Evolutionary conservation across 2,329 filamentous ascomycete genomes (phyloP), one percentile per base, ranked within the genome.

Genomic region (Neonectria sp.): DNA sequence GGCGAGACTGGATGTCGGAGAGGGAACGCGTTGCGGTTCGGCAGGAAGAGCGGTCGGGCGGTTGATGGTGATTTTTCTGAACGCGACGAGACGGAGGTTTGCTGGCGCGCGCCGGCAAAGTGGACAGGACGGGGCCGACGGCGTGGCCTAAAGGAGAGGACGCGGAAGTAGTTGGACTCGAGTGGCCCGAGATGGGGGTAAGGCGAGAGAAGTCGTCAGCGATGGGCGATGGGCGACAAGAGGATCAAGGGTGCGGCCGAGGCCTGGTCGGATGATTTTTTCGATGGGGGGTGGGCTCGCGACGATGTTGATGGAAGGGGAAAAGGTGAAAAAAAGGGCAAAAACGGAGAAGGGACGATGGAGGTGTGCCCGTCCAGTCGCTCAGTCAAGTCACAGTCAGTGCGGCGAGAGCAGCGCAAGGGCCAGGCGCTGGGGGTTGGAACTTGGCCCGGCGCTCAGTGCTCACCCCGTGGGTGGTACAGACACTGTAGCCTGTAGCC

Each of bases 271-370:
- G 69, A 75, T 69, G 67, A 65, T 45, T 55, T 65, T 60, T 63
- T 35, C 60, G 64, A 68, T 60, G 63, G 56, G 67, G 61, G 55
- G 66, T 66, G 59, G 68, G 63, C 65, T 66, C 70, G 70, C 59
- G 67, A 70, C 66, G 73, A 60, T 75, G 75, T 75, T 76, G 75
- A 74, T 73, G 70, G 73, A 73, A 74, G 71, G 67, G 68, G 73
- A 69, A 75, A 74, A 71, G 72, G 69, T 71, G 70, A 68, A 63
- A 71, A 71, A 76, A 75, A 73, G 71, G 60, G 55, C 62, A 63
- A 71, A 71, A 64, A 69, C 71, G 68, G 70, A 72, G 68, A 71
- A 71, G 71, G 63, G 67, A 68, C 62, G 73, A 77, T 76, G 75
- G 71, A 74, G 66, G 58, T 58, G 68, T 67, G 65, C 63, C 60